Base-by-base conservation (phyloP, 495 filamentous ascomycete genomes). In the Hypomontagnella submonticulosa region DNA sequence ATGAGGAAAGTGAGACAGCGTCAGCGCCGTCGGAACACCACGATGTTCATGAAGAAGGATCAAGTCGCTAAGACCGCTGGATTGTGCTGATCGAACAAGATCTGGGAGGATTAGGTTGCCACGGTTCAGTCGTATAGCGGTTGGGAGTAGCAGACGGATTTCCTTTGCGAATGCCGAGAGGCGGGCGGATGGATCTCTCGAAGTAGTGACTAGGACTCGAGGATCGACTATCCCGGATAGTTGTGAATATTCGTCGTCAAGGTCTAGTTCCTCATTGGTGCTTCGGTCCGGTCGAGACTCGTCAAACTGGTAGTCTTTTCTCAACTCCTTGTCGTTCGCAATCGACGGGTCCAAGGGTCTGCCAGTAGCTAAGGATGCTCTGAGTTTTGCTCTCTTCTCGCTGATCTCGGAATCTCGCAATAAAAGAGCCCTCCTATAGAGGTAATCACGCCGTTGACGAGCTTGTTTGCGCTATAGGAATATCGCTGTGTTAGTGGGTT, bases 181-280 rank as follows among this genome's bases (percentile, higher is more conserved):
- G 40, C 93, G 86, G 42, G 91, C 89, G 43, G 90, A 93, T 23
- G 94, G 94, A 60, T 92, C 90, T 48, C 95, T 85, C 44, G 90
- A 92, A 4, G 96, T 98, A 9, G 94, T 97, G 58, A 98, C 90
- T n/a, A 74, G 71, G 20, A 74, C 87, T 50, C 93, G 85, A 34
- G 92, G 93, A 61, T 97, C 92, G 13, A 92, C 85, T 57, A 97
- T 84, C 19, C 93, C 93, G 36, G 88, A 92, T 2, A 95, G 86
- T 56, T 92, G 85, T 11, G 89, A 85, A 74, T 97, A 97, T 83
- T 99, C 95, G 73, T 99, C 95, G 75, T 99, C 95, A n/a, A 99
- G 79, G 63, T 92, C 89, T 41, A 93, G 73, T 8, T 79, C 77
- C 42, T 90, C 90, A 41, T 92, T 87, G 13, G 73, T 69, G 33